Evolutionary conservation across 148 eudicot species (phyloP), one percentile per base, ranked within the genome.

Genomic region (Limonium bicolor): DNA sequence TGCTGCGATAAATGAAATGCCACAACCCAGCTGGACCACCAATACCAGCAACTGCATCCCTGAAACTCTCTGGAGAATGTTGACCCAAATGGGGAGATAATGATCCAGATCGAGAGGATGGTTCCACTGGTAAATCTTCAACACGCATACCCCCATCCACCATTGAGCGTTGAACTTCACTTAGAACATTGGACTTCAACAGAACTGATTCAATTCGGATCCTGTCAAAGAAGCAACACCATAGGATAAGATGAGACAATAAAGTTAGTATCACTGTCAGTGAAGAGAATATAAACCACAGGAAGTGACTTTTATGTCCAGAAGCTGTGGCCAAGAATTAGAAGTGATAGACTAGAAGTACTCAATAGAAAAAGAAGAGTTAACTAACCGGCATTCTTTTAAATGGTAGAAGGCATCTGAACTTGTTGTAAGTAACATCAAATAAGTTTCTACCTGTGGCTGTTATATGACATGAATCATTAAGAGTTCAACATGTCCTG

Each of bases 1-100:
- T 69, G 50, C 94, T 90, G 33, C 84, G 81, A 50, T 90, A 90
- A 8, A 90, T 69, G 48, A 90, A 90, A 69, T 90, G 95, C 94
- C 97, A 90, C 29, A 90, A 82, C 34, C 97, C 97, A 67, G 74
- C 70, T 8, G 87, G 87, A 59, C 97, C 97, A 42, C 97, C 95
- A 37, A 56, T 54, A 39, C 87, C 77, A 49, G 35, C 42, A 51
- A 54, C 58, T 33, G 76, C 53, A 41, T 82, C 85, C 34, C 65
- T 62, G 39, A 48, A 26, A 48, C 65, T 70, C 29, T 68, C 79
- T 12, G 67, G 67, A 18, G 82, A 59, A 53, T 63, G 67, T 55
- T 84, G 82, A 48, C 92, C 77, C 51, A 77, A 53, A 66, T 75
- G 92, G 22, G 81, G 71, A 67, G 84, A 74, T 5, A 70, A 52